These are phyloP conservation scores for barrel medic (Medicago truncatula) DNA, from an alignment of 306 rosid species.

Conservation along the genomic window DNA sequence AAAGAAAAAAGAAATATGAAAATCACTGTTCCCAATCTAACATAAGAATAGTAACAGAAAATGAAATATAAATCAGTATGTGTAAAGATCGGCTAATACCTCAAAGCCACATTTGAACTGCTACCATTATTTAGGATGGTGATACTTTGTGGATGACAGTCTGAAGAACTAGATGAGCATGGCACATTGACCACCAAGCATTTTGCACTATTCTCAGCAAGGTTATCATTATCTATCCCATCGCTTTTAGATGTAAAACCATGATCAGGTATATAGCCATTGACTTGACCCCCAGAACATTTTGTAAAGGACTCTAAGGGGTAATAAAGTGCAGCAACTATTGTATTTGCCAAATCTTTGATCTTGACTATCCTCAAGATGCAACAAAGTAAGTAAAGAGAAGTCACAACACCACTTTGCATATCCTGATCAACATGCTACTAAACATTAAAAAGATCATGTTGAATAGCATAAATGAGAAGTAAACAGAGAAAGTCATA, in stretches of 20 bases:
- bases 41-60: slow-evolving; percentile 12
- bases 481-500: slow-evolving; percentile 36
- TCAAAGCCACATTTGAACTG: slow-evolving; percentile 59
- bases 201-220: slow-evolving; percentile 38
- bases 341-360: slow-evolving; percentile 88
- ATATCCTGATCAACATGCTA: slow-evolving; percentile 66
- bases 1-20: slow-evolving; percentile 15
- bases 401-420: slow-evolving; percentile 73
- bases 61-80: slow-evolving; percentile 27
- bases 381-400: slow-evolving; percentile 91
- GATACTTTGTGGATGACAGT: slow-evolving; percentile 45
- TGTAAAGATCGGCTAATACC: slow-evolving; percentile 51
- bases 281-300: slow-evolving; percentile 52
- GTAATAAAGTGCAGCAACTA: slow-evolving; percentile 79
- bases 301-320: slow-evolving; percentile 63
- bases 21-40: not conserved
- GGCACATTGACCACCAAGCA: slow-evolving; percentile 42
- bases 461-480: slow-evolving; percentile 34
- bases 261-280: slow-evolving; percentile 57
- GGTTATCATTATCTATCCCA: slow-evolving; percentile 45
- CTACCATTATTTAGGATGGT: slow-evolving; percentile 44
- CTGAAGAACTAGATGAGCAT: slow-evolving; percentile 52
- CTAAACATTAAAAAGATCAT: slow-evolving; percentile 52
- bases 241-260: slow-evolving; percentile 53
- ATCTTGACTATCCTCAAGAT: slow-evolving; percentile 87